phyloP scores from a whole-genome alignment of 139 green algal genomes.

The Picochlorum sp. region DNA sequence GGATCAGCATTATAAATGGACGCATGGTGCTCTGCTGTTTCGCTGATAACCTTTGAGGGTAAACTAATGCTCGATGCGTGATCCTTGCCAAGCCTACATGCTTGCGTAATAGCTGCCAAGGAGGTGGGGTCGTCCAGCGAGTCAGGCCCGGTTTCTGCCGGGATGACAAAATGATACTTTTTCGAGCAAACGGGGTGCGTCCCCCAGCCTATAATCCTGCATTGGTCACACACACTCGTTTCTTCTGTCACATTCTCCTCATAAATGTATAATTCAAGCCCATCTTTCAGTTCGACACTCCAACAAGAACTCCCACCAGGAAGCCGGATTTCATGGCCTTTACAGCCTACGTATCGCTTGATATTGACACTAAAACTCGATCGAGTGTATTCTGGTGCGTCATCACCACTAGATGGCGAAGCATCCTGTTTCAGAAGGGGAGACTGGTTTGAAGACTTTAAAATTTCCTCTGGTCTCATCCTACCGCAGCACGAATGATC shows the following conservation, averaged over 20 bases:
- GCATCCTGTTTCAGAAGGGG: too few species aligned
- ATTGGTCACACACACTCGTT: slow-evolving; percentile 60
- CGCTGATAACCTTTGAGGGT: slow-evolving; percentile 2
- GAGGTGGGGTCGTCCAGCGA: slow-evolving; percentile 36
- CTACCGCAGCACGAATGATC: too few species aligned
- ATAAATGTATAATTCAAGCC: slow-evolving; percentile 29
- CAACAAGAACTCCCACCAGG: slow-evolving; percentile 16
- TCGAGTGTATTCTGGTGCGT: too few species aligned
- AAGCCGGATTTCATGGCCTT: not conserved
- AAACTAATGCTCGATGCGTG: slow-evolving; percentile 2
- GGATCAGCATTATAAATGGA: slow-evolving; percentile 34
- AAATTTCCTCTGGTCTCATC: too few species aligned
- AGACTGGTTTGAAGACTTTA: too few species aligned
- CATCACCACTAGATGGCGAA: too few species aligned
- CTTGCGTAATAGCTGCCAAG: slow-evolving; percentile 43
- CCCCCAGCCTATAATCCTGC: slow-evolving; percentile 83
- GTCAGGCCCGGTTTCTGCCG: slow-evolving; percentile 31
- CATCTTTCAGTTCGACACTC: slow-evolving; percentile 17
- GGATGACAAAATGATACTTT: slow-evolving; percentile 84
- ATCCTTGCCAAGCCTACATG: not conserved
- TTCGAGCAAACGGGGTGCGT: slow-evolving; percentile 69
- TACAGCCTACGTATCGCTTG: not conserved
- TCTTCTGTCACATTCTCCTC: slow-evolving; percentile 18
- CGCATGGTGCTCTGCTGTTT: slow-evolving; percentile 16
- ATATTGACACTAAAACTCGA: slow-evolving; percentile 2